Evolutionary conservation across 148 eudicot species (phyloP), one percentile per base, ranked within the genome.

Genomic region (Tetragonia tetragonoides): DNA sequence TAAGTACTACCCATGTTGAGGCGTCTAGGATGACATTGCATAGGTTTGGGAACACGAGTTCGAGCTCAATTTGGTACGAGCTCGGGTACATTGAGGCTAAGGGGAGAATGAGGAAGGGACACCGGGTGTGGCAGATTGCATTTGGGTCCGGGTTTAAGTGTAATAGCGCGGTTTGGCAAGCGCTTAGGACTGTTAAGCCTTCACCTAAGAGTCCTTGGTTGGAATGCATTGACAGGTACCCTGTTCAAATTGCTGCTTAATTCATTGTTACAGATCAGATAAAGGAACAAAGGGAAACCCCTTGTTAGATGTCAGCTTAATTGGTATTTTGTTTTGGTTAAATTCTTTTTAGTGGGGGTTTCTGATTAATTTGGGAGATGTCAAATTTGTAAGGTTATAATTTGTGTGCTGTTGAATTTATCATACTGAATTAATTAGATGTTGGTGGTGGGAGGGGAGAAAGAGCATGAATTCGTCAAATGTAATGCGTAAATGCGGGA

Each of bases 21-120:
- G 89, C 89, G 10, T 88, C 91, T 4, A 81, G 91, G 69, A 88
- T 88, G 91, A 85, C 91, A 5, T 85, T 88, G 49, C 88, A 88
- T 42, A 82, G 91, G 71, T 88, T 88, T 5, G 91, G 91, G 66
- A 88, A 88, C 70, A 87, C 91, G 23, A 85, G 88, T 4, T 88
- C 91, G 46, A 88, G 91, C 63, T 88, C 91, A 47, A 88, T 88
- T 39, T 88, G 91, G 91, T 88, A 88, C 21, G 91, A 88, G 75
- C 72, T 88, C 20, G 89, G 83, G 2, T 88, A 88, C 65, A 85
- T 70, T n/a, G 91, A 88, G 80, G 91, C 91, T 2, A 88, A 88
- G 23, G 88, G 89, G 72, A 87, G 91, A 85, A 83, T 88, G 79
- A 78, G 68, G 78, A 87, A 56, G 66, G 91, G 91, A 15, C 69